phyloP scores from a whole-genome alignment of 192 early-diverging fungal species.

The Backusella parvicylindrica region DNA sequence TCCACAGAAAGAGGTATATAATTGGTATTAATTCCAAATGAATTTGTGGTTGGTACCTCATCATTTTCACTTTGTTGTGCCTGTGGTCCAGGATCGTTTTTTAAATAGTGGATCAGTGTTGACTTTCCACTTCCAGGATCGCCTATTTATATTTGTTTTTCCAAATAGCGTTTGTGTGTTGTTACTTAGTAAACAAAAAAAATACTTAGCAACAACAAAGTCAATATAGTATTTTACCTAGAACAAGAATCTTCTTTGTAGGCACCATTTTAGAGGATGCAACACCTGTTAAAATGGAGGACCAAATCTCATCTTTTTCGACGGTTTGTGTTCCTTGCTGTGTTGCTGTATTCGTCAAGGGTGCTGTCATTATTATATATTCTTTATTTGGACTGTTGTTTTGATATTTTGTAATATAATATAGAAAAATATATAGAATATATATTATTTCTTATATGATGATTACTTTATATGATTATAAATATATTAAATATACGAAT shows the following conservation, averaged over 20 bases:
- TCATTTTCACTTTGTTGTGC: slow-evolving; percentile 28
- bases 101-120: slow-evolving; percentile 66
- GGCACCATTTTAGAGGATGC: slow-evolving; percentile 75
- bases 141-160: too few relatives aligned
- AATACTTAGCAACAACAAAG: background rate
- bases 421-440: background rate
- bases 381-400: background rate
- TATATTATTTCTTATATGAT: background rate
- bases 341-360: background rate
- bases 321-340: background rate
- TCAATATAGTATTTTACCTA: slow-evolving; percentile 52
- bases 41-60: slow-evolving; percentile 12
- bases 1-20: slow-evolving; percentile 8
- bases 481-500: background rate
- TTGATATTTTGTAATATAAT: background rate
- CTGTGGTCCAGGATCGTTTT: slow-evolving; percentile 41
- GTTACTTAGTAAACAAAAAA: background rate
- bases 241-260: slow-evolving; percentile 73
- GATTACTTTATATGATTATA: background rate
- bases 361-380: background rate
- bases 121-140: slow-evolving; percentile 83
- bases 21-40: slow-evolving; percentile 4
- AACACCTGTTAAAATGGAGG: slow-evolving; percentile 73
- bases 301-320: slow-evolving; percentile 67
- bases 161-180: too few relatives aligned